These are phyloP conservation scores for Neurospora sp. DNA, from an alignment of 495 filamentous ascomycete genomes.

Conservation along the genomic window DNA sequence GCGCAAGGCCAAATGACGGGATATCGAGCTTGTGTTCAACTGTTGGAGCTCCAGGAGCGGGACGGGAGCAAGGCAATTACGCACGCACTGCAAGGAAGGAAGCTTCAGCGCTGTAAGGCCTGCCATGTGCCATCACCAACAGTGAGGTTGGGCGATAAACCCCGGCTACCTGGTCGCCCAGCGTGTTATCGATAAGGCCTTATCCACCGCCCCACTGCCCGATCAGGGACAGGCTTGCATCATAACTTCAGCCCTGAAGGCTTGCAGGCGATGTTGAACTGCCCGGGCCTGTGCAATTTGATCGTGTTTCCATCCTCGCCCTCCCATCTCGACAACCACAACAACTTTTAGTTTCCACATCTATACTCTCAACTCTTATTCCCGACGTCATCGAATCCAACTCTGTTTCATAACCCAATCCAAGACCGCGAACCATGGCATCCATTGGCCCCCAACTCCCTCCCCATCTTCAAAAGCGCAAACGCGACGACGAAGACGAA, in stretches of 20 bases:
- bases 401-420: background rate
- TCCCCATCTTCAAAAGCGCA: conserved; percentile 42
- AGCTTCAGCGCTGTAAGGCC: background rate
- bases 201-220: background rate
- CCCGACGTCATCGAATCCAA: background rate
- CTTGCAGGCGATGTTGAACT: background rate
- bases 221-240: background rate
- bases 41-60: background rate
- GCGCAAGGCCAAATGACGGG: background rate
- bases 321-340: background rate
- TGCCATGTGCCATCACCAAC: background rate
- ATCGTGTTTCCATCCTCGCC: background rate
- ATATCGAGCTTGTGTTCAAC: background rate
- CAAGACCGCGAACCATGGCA: conserved; percentile 23
- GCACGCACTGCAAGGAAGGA: background rate
- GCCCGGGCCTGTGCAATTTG: background rate
- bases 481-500: conserved; percentile 38
- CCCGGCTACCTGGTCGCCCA: background rate
- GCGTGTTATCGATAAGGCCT: background rate
- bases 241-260: background rate
- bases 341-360: background rate
- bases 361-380: background rate
- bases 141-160: background rate
- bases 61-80: background rate
- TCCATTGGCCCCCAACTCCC: conserved; percentile 43